A percentile compares a stretch with the other conserved stretches of the same genome.
Conservation (phyloP, 164 flowering plant genomes). For the Liriodendron chinense region DNA sequence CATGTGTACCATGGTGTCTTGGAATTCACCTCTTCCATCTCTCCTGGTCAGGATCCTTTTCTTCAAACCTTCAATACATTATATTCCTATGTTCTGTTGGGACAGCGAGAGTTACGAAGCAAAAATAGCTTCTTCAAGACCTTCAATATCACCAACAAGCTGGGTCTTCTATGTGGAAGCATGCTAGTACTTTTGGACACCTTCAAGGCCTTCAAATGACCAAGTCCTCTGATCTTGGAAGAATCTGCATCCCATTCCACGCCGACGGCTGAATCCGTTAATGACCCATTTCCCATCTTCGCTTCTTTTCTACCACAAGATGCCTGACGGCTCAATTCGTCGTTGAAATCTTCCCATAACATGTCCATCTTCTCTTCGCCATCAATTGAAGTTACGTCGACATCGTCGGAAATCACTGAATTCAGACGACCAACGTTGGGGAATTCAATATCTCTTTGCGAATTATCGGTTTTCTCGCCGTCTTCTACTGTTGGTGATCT, state of each 20-base stretch:
- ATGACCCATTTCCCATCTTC: neutral
- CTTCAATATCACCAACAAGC: constrained; percentile 37
- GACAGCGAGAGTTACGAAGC: constrained; percentile 29
- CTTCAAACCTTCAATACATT: neutral
- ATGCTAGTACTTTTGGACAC: constrained; percentile 25
- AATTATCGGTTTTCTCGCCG: neutral
- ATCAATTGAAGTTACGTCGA: neutral
- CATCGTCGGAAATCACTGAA: neutral
- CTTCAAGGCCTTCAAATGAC: constrained; percentile 28
- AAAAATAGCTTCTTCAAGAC: constrained; percentile 56
- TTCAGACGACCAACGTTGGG: neutral
- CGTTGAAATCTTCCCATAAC: constrained; percentile 70
- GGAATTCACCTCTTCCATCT: neutral
- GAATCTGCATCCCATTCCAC: neutral
- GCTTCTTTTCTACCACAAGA: constrained; percentile 5
- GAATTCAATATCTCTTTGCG: neutral
- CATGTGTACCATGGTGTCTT: neutral
- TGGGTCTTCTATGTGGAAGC: constrained; percentile 25
- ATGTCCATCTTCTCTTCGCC: constrained; percentile 63
- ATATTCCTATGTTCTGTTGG: constrained; percentile 15
- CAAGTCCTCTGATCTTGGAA: constrained; percentile 11
- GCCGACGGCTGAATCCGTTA: neutral
- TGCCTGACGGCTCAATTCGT: constrained; percentile 27
- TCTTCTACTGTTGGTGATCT: constrained; percentile 21
- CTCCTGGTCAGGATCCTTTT: neutral